A percentile compares a stretch with the other conserved stretches of the same genome.
phyloP scores from a whole-genome alignment of 208 protist genomes.

The Crithidia fasciculata region DNA sequence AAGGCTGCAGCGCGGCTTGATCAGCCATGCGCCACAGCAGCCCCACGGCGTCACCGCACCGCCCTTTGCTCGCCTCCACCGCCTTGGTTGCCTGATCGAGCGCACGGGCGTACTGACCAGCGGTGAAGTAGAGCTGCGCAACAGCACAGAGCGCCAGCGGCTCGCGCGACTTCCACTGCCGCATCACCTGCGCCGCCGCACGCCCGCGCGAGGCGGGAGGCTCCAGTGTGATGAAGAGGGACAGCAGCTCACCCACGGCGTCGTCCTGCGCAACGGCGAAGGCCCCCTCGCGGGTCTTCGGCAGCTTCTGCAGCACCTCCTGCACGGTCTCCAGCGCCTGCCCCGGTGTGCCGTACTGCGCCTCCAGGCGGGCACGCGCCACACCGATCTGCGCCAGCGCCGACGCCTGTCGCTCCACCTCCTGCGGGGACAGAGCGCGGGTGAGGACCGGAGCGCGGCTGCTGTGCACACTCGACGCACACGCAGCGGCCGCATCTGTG shows the following conservation, averaged over 20 bases:
- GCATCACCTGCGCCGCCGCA: constrained; percentile 72
- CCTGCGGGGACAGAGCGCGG: constrained; percentile 23
- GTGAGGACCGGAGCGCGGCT: constrained; percentile 14
- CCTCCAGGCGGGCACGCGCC: constrained; percentile 37
- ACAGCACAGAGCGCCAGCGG: constrained; percentile 72
- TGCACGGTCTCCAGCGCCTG: constrained; percentile 67
- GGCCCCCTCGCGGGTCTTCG: constrained; percentile 66
- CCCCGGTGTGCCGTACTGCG: constrained; percentile 31
- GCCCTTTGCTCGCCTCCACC: constrained; percentile 36
- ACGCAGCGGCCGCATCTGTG: constrained; percentile 38
- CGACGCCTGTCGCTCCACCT: constrained; percentile 52
- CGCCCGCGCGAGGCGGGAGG: constrained; percentile 53
- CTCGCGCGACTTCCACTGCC: constrained; percentile 70
- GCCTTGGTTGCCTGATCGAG: constrained; percentile 72
- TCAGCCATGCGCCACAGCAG: constrained; percentile 69
- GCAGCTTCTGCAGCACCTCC: constrained; percentile 66
- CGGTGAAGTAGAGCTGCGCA: constrained; percentile 76
- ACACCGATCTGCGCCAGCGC: constrained; percentile 42
- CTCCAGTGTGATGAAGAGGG: constrained; percentile 70
- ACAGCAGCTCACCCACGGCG: constrained; percentile 60
- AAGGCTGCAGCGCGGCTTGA: constrained; percentile 23
- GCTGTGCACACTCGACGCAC: constrained; percentile 18
- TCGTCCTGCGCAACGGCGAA: constrained; percentile 55
- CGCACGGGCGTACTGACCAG: constrained; percentile 58
- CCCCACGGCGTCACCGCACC: constrained; percentile 71